Conservation (phyloP, 345 rosid genomes). For the Mercurialis annua region DNA sequence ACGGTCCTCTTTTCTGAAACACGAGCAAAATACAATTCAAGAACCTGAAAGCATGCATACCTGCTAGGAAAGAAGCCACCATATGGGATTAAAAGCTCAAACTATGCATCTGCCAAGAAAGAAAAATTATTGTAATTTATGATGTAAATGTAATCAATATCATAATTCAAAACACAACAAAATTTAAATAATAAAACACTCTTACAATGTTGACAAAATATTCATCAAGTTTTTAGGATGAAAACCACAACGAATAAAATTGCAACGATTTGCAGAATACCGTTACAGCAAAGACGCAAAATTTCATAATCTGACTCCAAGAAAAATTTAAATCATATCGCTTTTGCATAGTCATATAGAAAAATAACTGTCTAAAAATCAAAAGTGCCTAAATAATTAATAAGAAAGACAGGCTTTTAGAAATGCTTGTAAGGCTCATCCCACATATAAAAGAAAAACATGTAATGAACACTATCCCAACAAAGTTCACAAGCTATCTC, state of each 20-base stretch:
- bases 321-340: neutral
- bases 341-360: neutral
- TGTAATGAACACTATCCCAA: neutral
- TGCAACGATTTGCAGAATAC: neutral
- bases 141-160: neutral
- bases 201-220: neutral
- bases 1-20: neutral
- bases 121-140: neutral
- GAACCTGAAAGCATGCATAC: neutral
- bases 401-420: neutral
- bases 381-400: neutral
- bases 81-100: neutral
- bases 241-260: neutral
- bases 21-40: neutral
- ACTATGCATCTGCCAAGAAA: slow-evolving; percentile 19
- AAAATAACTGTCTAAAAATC: neutral
- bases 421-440: neutral
- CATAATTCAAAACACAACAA: neutral
- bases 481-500: neutral
- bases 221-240: neutral
- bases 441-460: neutral
- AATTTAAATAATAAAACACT: neutral
- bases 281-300: neutral
- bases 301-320: neutral
- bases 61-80: slow-evolving; percentile 6